A percentile compares a stretch with the other conserved stretches of the same genome.
Conservation (phyloP, 345 rosid species). For the Brassica juncea region DNA sequence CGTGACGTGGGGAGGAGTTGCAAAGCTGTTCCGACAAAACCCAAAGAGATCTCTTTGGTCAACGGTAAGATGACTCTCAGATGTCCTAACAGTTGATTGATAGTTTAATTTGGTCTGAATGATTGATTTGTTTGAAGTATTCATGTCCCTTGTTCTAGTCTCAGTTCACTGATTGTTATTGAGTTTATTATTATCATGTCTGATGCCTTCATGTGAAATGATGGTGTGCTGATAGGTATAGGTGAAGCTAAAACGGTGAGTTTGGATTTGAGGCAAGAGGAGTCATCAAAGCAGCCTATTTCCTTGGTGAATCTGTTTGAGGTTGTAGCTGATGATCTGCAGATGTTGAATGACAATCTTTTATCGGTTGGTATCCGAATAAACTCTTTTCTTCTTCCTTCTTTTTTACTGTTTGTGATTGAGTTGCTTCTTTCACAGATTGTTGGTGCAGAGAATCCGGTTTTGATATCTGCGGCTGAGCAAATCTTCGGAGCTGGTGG, state of each 20-base stretch:
- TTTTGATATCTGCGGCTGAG: constrained; percentile 94
- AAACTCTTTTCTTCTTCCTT: not conserved
- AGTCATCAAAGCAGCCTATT: constrained; percentile 42
- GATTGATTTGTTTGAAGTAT: not conserved
- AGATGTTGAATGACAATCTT: constrained; percentile 77
- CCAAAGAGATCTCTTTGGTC: constrained; percentile 53
- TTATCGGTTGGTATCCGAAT: constrained; percentile 60
- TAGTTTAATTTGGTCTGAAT: not conserved
- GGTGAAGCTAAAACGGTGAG: constrained; percentile 51
- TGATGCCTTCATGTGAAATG: constrained; percentile 13
- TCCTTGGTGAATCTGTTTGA: constrained; percentile 66
- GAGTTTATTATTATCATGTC: too few species aligned
- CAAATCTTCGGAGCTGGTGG: constrained; percentile 98
- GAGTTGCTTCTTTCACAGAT: constrained; percentile 53
- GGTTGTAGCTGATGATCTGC: constrained; percentile 83
- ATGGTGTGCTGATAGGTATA: constrained; percentile 41
- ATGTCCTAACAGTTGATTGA: not conserved
- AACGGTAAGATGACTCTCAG: constrained; percentile 47
- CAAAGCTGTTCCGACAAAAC: constrained; percentile 59
- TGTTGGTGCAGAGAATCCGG: constrained; percentile 96
- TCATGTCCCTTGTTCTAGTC: not conserved
- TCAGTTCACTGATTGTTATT: not conserved
- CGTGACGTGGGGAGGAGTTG: constrained; percentile 47
- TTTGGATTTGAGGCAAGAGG: constrained; percentile 54
- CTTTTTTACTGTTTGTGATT: not conserved